phyloP scores from a whole-genome alignment of 2,329 filamentous ascomycete genomes.

The Lachnellula occidentalis region DNA sequence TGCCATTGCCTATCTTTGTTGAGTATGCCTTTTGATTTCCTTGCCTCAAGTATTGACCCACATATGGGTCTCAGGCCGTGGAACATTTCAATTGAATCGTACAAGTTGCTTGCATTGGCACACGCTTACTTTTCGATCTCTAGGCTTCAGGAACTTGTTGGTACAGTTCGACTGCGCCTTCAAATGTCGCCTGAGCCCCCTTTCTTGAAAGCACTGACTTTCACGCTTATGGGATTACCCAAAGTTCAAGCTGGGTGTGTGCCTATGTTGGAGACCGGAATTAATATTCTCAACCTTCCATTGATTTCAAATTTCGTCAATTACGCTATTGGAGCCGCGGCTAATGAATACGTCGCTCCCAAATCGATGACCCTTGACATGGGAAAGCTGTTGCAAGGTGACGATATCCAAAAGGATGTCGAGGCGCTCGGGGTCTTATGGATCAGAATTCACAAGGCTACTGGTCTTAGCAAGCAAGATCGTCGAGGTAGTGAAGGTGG shows the following conservation, averaged over 20 bases:
- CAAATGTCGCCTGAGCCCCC: slow-evolving; percentile 87
- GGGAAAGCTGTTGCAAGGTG: slow-evolving; percentile 83
- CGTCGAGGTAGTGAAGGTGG: slow-evolving; percentile 73
- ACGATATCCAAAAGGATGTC: slow-evolving; percentile 86
- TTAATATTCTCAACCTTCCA: slow-evolving; percentile 87
- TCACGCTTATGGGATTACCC: slow-evolving; percentile 90
- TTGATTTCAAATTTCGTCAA: slow-evolving; percentile 96
- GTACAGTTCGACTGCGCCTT: slow-evolving; percentile 75
- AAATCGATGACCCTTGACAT: slow-evolving; percentile 92
- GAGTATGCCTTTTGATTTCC: slow-evolving; percentile 25
- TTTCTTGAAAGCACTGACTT: slow-evolving; percentile 85
- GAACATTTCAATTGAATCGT: no score
- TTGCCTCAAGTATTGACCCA: background rate
- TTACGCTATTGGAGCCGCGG: slow-evolving; percentile 56
- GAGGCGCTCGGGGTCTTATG: slow-evolving; percentile 84
- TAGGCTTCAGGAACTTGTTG: slow-evolving; percentile 84
- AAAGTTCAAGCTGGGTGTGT: slow-evolving; percentile 86
- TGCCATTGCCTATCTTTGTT: slow-evolving; percentile 8
- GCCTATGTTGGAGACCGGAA: slow-evolving; percentile 84
- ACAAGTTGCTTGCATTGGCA: no score
- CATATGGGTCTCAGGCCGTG: no score
- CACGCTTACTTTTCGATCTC: slow-evolving; percentile 42
- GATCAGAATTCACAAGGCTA: slow-evolving; percentile 83
- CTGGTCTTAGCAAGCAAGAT: slow-evolving; percentile 88
- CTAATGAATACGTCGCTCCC: slow-evolving; percentile 87